Percentiles rank a stretch among this genome's conserved stretches.
phyloP scores from a whole-genome alignment of 2,329 filamentous ascomycete genomes.

The Neophaeococcomyces mojaviensis region DNA sequence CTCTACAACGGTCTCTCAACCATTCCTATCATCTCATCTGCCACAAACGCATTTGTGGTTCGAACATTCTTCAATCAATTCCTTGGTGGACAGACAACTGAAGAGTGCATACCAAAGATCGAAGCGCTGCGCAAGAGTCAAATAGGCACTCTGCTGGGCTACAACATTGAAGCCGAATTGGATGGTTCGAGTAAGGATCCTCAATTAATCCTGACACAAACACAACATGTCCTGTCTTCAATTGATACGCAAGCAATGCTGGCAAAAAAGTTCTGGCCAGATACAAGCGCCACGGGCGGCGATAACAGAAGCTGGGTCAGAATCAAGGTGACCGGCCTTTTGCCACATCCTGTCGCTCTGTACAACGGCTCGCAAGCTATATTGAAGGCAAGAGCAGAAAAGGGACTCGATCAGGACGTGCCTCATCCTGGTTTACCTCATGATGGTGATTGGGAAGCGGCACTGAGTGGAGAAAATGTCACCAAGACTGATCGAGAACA shows the following conservation, averaged over 20 bases:
- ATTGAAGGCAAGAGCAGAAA: not conserved
- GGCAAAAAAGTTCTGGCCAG: not conserved
- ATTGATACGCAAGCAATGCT: constrained; percentile 1
- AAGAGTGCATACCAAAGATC: not conserved
- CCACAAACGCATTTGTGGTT: not conserved
- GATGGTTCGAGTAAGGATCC: not conserved
- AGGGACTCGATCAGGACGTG: not conserved
- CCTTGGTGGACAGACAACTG: not conserved
- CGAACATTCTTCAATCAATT: constrained; percentile 4
- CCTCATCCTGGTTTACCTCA: not conserved
- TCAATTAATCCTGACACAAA: not conserved
- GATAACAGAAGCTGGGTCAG: constrained; percentile 1
- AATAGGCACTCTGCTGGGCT: constrained; percentile 1
- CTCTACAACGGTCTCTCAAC: not conserved
- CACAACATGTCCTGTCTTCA: not conserved
- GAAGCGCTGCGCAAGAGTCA: not conserved
- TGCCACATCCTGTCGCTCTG: not conserved
- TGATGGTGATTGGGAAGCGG: not conserved
- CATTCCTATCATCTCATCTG: not conserved
- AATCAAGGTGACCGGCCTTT: not conserved
- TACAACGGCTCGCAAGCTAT: not conserved
- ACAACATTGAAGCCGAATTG: not conserved
- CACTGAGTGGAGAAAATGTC: not conserved
- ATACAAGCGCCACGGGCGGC: not conserved
- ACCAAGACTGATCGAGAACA: not conserved